phyloP scores from a whole-genome alignment of 2,329 filamentous ascomycete species.

The Exophiala alcalophila region DNA sequence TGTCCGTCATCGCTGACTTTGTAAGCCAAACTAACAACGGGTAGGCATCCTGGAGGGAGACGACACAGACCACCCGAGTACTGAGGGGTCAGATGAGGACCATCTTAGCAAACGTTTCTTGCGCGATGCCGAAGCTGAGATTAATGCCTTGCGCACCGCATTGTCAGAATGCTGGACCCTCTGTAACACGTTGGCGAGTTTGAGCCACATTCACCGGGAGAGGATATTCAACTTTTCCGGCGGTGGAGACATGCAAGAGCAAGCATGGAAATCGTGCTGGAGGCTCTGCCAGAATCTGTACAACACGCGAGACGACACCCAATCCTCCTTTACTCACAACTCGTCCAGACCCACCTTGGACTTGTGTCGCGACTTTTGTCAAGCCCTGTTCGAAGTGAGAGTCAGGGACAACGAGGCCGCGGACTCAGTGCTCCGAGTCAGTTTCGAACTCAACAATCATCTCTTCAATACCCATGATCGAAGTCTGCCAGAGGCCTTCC shows the following conservation, averaged over 20 bases:
- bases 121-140: constrained; percentile 55
- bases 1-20: constrained; percentile 60
- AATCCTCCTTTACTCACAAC: constrained; percentile 49
- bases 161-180: constrained; percentile 89
- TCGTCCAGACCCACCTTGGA: constrained; percentile 71
- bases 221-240: constrained; percentile 73
- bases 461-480: constrained; percentile 89
- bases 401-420: constrained; percentile 72
- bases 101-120: constrained; percentile 32
- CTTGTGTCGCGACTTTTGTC: constrained; percentile 86
- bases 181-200: constrained; percentile 81
- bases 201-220: constrained; percentile 80
- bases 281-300: constrained; percentile 87
- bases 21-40: constrained; percentile 4
- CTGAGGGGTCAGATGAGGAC: constrained; percentile 24
- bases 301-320: constrained; percentile 69
- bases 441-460: constrained; percentile 93
- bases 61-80: constrained; percentile 30
- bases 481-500: constrained; percentile 77
- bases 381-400: constrained; percentile 82
- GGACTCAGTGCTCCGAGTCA: constrained; percentile 85
- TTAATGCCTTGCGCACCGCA: constrained; percentile 68
- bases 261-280: constrained; percentile 93
- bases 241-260: constrained; percentile 75
- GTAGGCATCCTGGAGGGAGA: constrained; percentile 36